Evolutionary conservation across 495 filamentous ascomycete genomes (phyloP).

Genomic region (Jackrogersella multiformis): DNA sequence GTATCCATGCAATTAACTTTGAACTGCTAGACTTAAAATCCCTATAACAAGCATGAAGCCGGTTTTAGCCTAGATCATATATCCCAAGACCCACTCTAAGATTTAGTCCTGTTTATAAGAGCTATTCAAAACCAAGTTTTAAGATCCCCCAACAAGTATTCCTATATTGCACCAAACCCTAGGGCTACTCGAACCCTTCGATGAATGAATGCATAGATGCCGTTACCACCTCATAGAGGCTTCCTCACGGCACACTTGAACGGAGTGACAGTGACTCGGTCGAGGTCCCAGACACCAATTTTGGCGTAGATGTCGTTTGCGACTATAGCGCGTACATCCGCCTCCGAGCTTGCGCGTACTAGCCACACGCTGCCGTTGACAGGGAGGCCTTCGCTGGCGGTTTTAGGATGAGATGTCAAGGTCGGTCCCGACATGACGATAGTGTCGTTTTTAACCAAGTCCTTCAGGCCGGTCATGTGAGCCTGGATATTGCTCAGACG

Average conservation of each 20-base stretch:
- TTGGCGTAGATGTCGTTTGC: conserved; percentile 29
- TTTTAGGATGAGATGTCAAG: conserved; percentile 22
- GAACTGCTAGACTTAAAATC: too few species aligned
- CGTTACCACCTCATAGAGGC: conserved; percentile 17
- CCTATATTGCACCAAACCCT: neutral
- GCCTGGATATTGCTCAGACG: conserved; percentile 20
- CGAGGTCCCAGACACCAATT: conserved; percentile 38
- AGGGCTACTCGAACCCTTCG: too few species aligned
- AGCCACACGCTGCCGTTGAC: conserved; percentile 35
- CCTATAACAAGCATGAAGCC: neutral
- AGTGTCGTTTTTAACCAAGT: conserved; percentile 23
- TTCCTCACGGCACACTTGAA: conserved; percentile 33
- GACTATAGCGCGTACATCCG: conserved; percentile 24
- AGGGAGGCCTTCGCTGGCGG: conserved; percentile 10
- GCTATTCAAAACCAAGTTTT: neutral
- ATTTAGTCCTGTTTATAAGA: neutral
- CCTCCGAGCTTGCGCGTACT: conserved; percentile 19
- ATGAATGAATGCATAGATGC: too few species aligned
- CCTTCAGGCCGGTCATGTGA: conserved; percentile 31
- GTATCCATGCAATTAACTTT: too few species aligned
- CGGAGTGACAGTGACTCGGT: conserved; percentile 21
- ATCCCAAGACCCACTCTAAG: neutral
- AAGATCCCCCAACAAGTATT: neutral
- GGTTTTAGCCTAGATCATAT: neutral
- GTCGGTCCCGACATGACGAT: conserved; percentile 38